Evolutionary conservation across 2,329 filamentous ascomycete genomes (phyloP).

Genomic region (Ascochyta lentis): DNA sequence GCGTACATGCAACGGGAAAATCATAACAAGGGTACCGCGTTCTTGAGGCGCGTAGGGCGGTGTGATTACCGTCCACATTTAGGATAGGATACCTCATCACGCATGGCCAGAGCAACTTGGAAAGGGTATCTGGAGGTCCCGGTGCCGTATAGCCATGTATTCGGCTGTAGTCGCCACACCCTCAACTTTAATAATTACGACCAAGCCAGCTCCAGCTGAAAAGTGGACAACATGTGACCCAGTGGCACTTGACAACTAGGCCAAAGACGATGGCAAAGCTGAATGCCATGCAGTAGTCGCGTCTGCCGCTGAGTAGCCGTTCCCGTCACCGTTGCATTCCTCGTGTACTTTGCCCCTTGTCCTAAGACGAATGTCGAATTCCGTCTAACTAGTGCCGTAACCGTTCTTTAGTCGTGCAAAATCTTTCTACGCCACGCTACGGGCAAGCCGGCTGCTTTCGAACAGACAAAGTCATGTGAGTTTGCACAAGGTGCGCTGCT

Average conservation of each 20-base stretch:
- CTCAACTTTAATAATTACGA: background rate
- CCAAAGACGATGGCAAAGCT: conserved; percentile 8
- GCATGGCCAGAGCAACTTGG: background rate
- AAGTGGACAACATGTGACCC: conserved; percentile 1
- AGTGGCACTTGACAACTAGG: background rate
- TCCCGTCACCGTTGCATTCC: conserved; percentile 11
- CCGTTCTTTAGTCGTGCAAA: conserved; percentile 11
- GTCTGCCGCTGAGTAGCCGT: conserved; percentile 1
- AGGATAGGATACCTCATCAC: background rate
- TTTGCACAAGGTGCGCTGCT: conserved; percentile 6
- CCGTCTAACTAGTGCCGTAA: conserved; percentile 15
- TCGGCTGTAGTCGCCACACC: background rate
- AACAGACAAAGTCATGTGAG: conserved; percentile 10
- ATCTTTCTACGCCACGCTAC: conserved; percentile 14
- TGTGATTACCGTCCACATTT: background rate
- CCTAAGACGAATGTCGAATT: background rate
- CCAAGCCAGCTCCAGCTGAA: conserved; percentile 1
- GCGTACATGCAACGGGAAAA: conserved; percentile 8
- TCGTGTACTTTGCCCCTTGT: conserved; percentile 6
- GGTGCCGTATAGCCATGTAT: background rate
- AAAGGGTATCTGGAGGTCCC: background rate
- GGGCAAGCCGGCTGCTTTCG: conserved; percentile 17
- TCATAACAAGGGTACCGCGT: conserved; percentile 2
- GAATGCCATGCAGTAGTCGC: background rate
- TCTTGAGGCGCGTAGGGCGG: background rate